Evolutionary conservation across 2,329 filamentous ascomycete genomes (phyloP).

Genomic region (Exophiala mesophila): DNA sequence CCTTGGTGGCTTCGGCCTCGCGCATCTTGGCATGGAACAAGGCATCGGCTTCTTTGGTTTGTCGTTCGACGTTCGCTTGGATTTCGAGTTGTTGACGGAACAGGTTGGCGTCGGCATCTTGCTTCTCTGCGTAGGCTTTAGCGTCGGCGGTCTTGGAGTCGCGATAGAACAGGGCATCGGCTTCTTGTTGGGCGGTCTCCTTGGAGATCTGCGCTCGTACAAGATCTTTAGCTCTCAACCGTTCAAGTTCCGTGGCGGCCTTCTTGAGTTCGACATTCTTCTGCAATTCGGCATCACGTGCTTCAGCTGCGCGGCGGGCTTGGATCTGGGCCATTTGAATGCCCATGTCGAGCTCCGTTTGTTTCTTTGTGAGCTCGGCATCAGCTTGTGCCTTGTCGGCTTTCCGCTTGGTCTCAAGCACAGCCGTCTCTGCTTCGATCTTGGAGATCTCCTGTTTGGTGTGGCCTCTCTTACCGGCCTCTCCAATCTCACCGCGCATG

Average conservation of each 20-base stretch:
- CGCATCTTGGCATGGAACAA: slow-evolving; percentile 58
- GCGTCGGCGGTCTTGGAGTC: slow-evolving; percentile 53
- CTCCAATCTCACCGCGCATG: slow-evolving; percentile 58
- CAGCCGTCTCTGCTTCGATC: slow-evolving; percentile 79
- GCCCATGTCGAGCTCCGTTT: slow-evolving; percentile 67
- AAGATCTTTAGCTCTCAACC: slow-evolving; percentile 70
- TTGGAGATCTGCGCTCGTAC: slow-evolving; percentile 62
- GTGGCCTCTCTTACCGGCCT: slow-evolving; percentile 71
- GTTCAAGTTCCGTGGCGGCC: slow-evolving; percentile 73
- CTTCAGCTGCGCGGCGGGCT: slow-evolving; percentile 67
- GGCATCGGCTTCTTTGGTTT: slow-evolving; percentile 55
- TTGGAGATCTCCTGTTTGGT: slow-evolving; percentile 83
- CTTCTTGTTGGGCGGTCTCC: slow-evolving; percentile 40
- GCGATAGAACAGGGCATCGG: slow-evolving; percentile 47
- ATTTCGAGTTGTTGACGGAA: slow-evolving; percentile 26
- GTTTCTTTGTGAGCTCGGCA: slow-evolving; percentile 66
- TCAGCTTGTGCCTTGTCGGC: slow-evolving; percentile 75
- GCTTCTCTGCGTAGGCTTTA: slow-evolving; percentile 35
- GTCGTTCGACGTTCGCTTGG: slow-evolving; percentile 25
- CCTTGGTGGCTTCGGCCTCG: slow-evolving; percentile 69
- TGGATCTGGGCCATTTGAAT: slow-evolving; percentile 72
- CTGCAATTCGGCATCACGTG: slow-evolving; percentile 74
- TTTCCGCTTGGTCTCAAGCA: slow-evolving; percentile 78
- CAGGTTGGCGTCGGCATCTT: slow-evolving; percentile 38
- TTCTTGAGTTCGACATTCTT: slow-evolving; percentile 71